Evolutionary conservation across 257 asterid species (phyloP), one percentile per base, ranked within the genome.

Genomic region (Lycium barbarum): DNA sequence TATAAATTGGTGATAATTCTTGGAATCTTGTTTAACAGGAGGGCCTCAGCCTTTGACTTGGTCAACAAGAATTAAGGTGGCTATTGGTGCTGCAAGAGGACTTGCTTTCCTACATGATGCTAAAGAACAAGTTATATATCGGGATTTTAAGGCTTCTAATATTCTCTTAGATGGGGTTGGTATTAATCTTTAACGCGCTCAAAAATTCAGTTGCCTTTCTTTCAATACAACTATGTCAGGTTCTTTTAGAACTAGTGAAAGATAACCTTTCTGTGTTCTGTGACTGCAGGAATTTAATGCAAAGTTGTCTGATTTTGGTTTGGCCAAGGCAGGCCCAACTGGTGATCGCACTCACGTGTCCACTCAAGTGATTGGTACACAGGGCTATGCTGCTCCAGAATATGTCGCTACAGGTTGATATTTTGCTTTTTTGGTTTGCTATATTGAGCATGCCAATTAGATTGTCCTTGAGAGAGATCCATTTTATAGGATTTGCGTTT

Each of bases 361-460:
- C 66, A 94, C 98, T 65, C 97, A 92, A 90, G 97, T 95, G 76
- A 93, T 95, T 89, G 97, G 98, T 17, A 94, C 98, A 9, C 96
- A 92, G 3, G 99, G 98, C 49, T 95, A 95, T 88, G 98, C 98
- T 62, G 99, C 99, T 2, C 99, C 98, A 14, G 99, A 95, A 86
- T 95, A 95, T 67, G 97, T 95, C 1, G 96, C 98, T 84, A 94
- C 97, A 89, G 99, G 98, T 95, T 38, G 59, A 72, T 86, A 38
- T 58, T 65, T 82, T 51, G 8, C 82, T 12, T 22, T 13, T 51
- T 3, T n/a, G 57, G 63, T 6, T 26, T 7, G 47, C 15, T 70
- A 70, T 17, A 15, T 38, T 40, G 54, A 14, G 47, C 79, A 38
- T 40, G 33, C 17, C 79, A 70, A 40, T 70, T 17, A 38, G 15